These are phyloP conservation scores for Ashbya aceris DNA, from an alignment of 1,139 yeast genomes.

Conservation along the genomic window DNA sequence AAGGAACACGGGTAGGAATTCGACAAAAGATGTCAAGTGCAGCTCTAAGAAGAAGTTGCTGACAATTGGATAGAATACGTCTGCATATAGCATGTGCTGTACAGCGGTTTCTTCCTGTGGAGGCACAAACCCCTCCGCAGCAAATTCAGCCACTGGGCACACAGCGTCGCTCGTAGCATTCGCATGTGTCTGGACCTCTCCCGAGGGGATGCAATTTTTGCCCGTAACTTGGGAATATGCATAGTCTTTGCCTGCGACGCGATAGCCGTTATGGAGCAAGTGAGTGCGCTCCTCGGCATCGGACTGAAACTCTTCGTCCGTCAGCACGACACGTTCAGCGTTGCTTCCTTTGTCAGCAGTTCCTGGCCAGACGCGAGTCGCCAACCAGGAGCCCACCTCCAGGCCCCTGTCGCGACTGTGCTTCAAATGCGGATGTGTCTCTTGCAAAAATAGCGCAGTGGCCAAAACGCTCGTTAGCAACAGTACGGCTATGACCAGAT, in stretches of 20 bases:
- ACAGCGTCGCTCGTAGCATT: too few species aligned
- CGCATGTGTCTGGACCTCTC: too few species aligned
- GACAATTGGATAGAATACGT: constrained; percentile 36
- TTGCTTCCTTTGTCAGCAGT: too few species aligned
- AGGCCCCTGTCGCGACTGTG: background rate
- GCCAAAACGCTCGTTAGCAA: background rate
- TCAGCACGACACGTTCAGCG: too few species aligned
- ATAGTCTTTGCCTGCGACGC: too few species aligned
- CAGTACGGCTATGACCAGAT: background rate
- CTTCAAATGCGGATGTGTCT: background rate
- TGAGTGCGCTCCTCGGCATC: too few species aligned
- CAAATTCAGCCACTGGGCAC: too few species aligned
- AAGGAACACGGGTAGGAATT: background rate
- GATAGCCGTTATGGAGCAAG: too few species aligned
- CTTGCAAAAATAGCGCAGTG: background rate
- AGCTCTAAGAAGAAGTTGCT: constrained; percentile 38
- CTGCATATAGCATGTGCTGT: constrained; percentile 30
- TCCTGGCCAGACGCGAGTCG: background rate
- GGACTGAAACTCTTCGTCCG: too few species aligned
- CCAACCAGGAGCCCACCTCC: background rate
- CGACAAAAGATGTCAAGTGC: background rate
- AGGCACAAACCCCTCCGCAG: too few species aligned
- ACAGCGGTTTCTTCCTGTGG: constrained; percentile 13
- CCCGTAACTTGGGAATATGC: too few species aligned
- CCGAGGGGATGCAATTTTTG: too few species aligned